Base-by-base conservation (phyloP, 352 stramenopile genomes). In the Thraustochytrium aureum region DNA sequence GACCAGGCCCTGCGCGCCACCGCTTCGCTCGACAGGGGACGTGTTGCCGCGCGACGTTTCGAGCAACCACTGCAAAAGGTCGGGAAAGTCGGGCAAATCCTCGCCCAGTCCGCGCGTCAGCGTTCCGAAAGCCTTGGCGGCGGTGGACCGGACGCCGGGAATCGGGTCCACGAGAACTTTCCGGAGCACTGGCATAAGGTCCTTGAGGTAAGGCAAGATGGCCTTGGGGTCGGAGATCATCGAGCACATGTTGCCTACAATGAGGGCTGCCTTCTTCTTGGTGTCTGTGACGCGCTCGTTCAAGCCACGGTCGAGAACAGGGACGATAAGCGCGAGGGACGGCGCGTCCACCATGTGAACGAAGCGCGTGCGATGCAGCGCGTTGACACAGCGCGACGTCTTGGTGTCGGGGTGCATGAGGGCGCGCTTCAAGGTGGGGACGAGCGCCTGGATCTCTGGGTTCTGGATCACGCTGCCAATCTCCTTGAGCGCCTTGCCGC, bases 311-410 rank as follows among this genome's bases (percentile, higher is more conserved):
- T 97, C 93, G 65, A 99, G 91, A 75, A 99, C 97, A 32, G 97
- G 97, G 86, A 99, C 97, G 81, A 99, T 93, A n/a, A 99, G 89
- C 32, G 97, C 96, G 35, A 99, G 87, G 79, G 96, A 99, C 26
- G 97, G 95, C 35, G 96, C 96, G 86, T 99, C 97, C 83, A 99
- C 99, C 79, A 96, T 97, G 88, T 99, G 97, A 82, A 99, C 89
- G 86, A 99, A 99, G 74, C 96, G 94, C 37, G 95, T 99, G 47
- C 91, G 94, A 74, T 99, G 95, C 38, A 99, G 86, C 81, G 96
- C 89, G 88, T 99, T 95, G 22, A 99, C 87, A 62, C 95, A 97
- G 35, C 92, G 89, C 22, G 91, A 83, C 22, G 96, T 99, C 82
- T 92, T 79, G 35, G 89, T 81, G 35, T 93, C 93, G 0, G 93